Conservation (phyloP, 257 asterid species). For the Leonotis leonurus region DNA sequence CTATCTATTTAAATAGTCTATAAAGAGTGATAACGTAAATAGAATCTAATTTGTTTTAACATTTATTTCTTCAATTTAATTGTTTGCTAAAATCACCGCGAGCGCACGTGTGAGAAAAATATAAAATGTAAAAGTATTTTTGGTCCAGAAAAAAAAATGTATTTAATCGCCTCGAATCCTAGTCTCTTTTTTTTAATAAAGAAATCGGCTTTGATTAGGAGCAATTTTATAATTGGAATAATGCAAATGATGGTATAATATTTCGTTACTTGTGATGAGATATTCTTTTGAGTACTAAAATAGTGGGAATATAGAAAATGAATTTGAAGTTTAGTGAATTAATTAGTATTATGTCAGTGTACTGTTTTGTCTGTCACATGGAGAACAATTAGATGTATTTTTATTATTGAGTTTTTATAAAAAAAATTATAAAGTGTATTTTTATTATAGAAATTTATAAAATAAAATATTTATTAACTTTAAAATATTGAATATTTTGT, state of each 20-base stretch:
- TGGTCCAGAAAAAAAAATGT: no score
- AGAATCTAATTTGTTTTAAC: no score
- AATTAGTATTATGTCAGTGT: conserved; percentile 29
- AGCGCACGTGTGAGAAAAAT: conserved; percentile 9
- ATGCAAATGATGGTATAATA: conserved; percentile 26
- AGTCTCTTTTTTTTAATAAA: no score
- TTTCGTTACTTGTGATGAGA: conserved; percentile 48
- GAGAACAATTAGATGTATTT: conserved; percentile 47
- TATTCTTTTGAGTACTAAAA: conserved; percentile 28
- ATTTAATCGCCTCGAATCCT: no score
- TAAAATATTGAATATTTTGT: no score
- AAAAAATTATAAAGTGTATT: conserved; percentile 36
- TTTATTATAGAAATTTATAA: background rate
- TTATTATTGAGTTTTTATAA: conserved; percentile 34
- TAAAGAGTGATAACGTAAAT: no score
- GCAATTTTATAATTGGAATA: conserved; percentile 1
- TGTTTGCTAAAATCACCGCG: background rate
- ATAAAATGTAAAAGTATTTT: no score
- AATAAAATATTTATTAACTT: background rate
- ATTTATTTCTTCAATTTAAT: no score
- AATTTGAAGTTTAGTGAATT: no score
- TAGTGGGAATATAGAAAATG: background rate
- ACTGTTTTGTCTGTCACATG: conserved; percentile 38
- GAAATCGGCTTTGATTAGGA: conserved; percentile 8
- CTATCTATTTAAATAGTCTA: no score